Evolutionary conservation across 768 basidiomycete genomes (phyloP).

Genomic region (Suillus brevipes): DNA sequence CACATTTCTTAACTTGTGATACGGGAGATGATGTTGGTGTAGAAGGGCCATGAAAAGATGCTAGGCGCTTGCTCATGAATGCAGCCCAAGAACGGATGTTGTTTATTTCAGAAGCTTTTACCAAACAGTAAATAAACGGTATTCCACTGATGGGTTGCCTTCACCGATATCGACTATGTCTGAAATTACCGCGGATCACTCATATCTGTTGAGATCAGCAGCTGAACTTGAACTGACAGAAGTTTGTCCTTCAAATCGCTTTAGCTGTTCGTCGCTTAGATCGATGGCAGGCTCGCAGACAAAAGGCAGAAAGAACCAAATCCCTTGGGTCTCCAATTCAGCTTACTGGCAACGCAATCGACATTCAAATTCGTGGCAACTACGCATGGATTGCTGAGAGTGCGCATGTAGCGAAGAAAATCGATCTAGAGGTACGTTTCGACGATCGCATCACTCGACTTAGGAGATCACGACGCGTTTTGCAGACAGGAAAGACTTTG

Average conservation of each 20-base stretch:
- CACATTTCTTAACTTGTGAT: conserved; percentile 37
- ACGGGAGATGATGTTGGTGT: conserved; percentile 71
- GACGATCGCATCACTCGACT: background rate
- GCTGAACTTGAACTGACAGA: conserved; percentile 34
- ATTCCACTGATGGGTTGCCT: background rate
- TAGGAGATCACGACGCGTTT: conserved; percentile 7
- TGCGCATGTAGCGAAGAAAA: conserved; percentile 66
- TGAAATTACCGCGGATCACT: conserved; percentile 25
- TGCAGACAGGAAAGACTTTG: conserved; percentile 76
- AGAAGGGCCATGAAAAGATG: conserved; percentile 80
- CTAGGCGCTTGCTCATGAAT: conserved; percentile 56
- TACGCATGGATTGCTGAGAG: conserved; percentile 90
- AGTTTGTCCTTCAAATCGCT: conserved; percentile 14
- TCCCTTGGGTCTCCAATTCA: conserved; percentile 77
- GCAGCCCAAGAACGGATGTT: conserved; percentile 1
- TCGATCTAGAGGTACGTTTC: conserved; percentile 70
- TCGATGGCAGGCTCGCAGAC: conserved; percentile 56
- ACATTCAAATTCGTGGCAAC: conserved; percentile 61
- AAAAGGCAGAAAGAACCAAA: conserved; percentile 72
- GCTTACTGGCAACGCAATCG: conserved; percentile 73
- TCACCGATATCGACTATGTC: background rate
- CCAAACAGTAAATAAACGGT: conserved; percentile 7
- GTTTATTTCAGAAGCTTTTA: conserved; percentile 14
- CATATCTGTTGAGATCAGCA: conserved; percentile 31
- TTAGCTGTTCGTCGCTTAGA: background rate